Evolutionary conservation across 2,329 filamentous ascomycete species (phyloP).

Genomic region (Cladosporium halotolerans): DNA sequence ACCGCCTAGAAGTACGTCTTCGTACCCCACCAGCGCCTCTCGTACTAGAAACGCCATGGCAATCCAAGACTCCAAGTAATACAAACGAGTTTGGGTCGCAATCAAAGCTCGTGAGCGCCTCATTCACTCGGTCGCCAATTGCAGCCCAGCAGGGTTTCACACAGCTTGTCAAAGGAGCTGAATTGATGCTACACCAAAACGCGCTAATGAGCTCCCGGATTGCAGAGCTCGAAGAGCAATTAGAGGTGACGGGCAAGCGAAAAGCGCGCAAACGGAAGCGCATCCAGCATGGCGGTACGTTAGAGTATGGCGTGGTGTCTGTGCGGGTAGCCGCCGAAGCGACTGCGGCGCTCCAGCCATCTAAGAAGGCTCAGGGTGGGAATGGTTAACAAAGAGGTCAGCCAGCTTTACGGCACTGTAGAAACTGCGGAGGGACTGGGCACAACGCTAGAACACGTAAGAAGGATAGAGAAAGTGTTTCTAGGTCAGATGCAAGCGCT

Average conservation of each 20-base stretch:
- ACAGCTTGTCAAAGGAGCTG: constrained; percentile 14
- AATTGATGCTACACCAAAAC: constrained; percentile 14
- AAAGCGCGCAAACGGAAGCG: constrained; percentile 18
- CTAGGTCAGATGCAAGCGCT: constrained; percentile 13
- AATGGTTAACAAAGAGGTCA: constrained; percentile 12
- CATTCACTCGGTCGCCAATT: constrained; percentile 1
- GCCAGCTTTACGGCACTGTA: constrained; percentile 16
- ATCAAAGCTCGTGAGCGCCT: constrained; percentile 12
- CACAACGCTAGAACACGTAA: constrained; percentile 18
- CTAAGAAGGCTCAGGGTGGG: constrained; percentile 18
- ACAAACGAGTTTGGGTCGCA: constrained; percentile 13
- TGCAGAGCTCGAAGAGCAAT: constrained; percentile 6
- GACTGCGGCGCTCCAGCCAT: constrained; percentile 12
- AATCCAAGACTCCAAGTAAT: constrained; percentile 14
- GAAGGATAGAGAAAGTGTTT: constrained; percentile 14
- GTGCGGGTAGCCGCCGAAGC: constrained; percentile 15
- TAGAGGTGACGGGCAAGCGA: constrained; percentile 12
- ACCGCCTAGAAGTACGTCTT: not conserved
- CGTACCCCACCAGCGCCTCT: not conserved
- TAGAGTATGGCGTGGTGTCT: constrained; percentile 16
- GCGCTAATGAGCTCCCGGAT: not conserved
- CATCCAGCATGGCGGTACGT: constrained; percentile 16
- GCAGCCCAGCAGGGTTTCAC: not conserved
- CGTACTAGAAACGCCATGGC: not conserved
- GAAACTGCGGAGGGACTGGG: constrained; percentile 14